Evolutionary conservation across 306 rosid species (phyloP).

Genomic region (Coriaria nepalensis): DNA sequence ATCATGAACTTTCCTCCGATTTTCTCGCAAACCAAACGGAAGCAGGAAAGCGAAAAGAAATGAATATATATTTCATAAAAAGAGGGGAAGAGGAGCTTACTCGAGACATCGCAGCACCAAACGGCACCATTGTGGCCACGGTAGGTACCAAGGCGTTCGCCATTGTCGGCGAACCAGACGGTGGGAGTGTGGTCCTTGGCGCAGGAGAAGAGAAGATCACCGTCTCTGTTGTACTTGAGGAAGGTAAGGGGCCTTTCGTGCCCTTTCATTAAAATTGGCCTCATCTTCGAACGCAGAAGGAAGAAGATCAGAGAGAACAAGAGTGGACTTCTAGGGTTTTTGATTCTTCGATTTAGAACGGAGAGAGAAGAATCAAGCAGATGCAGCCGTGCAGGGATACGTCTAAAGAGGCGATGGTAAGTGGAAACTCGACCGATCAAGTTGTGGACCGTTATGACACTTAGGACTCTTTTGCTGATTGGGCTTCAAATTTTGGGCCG

Average conservation of each 20-base stretch:
- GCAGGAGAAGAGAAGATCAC: constrained; percentile 81
- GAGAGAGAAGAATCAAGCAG: no score
- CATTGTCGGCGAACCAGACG: constrained; percentile 94
- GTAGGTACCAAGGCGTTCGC: constrained; percentile 83
- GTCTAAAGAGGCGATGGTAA: no score
- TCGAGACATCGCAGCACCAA: constrained; percentile 89
- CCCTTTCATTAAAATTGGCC: constrained; percentile 96
- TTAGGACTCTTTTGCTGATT: no score
- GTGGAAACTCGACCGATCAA: no score
- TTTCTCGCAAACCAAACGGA: background rate
- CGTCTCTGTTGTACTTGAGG: constrained; percentile 76
- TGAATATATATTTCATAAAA: no score
- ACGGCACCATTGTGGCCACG: constrained; percentile 94
- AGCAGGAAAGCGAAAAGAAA: background rate
- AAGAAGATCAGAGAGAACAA: background rate
- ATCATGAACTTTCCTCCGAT: no score
- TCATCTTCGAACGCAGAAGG: constrained; percentile 26
- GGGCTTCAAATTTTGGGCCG: no score
- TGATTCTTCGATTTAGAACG: no score
- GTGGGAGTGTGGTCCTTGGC: constrained; percentile 84
- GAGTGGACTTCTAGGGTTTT: no score
- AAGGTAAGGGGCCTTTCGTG: constrained; percentile 93
- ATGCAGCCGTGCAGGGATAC: no score
- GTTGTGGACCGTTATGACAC: no score
- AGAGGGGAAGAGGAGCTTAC: constrained; percentile 17